These are phyloP conservation scores for Aspergillus uvarum DNA, from an alignment of 2,329 filamentous ascomycete species.

Conservation along the genomic window DNA sequence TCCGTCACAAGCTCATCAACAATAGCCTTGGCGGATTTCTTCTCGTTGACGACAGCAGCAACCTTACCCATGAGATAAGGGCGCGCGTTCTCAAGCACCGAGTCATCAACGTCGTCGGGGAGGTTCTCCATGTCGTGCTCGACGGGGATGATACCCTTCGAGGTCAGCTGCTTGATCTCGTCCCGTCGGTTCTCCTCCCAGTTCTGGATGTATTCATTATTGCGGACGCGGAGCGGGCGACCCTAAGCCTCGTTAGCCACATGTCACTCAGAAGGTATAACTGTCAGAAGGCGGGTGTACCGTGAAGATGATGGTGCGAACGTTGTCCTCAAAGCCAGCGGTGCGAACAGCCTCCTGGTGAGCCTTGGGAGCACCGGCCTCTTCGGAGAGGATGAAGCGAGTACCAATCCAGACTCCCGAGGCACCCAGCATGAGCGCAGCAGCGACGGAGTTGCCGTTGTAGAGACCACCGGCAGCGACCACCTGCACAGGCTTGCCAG, in stretches of 20 bases:
- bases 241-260: constrained; percentile 50
- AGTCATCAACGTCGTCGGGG: constrained; percentile 70
- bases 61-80: constrained; percentile 97
- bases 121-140: constrained; percentile 91
- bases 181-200: constrained; percentile 89
- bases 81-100: constrained; percentile 85
- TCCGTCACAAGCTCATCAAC: constrained; percentile 91
- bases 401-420: constrained; percentile 95
- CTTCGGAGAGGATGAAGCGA: constrained; percentile 87
- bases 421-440: constrained; percentile 89
- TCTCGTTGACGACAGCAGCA: constrained; percentile 88
- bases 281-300: constrained; percentile 29
- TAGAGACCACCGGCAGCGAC: constrained; percentile 91
- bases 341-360: constrained; percentile 96
- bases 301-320: constrained; percentile 98
- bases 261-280: not conserved
- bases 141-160: constrained; percentile 87
- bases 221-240: constrained; percentile 87
- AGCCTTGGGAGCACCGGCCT: constrained; percentile 87
- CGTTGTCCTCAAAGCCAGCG: constrained; percentile 88
- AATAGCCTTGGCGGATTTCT: constrained; percentile 85
- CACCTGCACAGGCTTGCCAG: constrained; percentile 83
- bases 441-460: constrained; percentile 87
- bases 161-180: constrained; percentile 90
- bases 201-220: constrained; percentile 88